Conservation (phyloP, 208 protist species). For the Zelonia costaricensis region DNA sequence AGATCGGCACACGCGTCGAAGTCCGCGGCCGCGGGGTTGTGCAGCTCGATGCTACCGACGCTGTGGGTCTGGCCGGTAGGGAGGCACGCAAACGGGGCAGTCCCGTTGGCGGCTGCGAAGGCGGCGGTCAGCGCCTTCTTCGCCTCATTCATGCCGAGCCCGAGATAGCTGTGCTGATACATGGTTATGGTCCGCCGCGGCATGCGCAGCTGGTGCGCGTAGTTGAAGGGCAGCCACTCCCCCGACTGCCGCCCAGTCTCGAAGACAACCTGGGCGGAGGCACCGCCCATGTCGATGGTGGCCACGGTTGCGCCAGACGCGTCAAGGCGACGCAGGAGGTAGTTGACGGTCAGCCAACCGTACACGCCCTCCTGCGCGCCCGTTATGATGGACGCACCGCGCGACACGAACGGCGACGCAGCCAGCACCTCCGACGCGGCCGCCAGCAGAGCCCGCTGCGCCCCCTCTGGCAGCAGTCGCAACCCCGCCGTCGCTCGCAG, state of each 20-base stretch:
- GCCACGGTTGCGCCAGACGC: conserved; percentile 10
- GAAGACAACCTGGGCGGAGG: conserved; percentile 80
- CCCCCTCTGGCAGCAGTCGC: conserved; percentile 36
- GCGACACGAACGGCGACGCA: conserved; percentile 30
- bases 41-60: conserved; percentile 15
- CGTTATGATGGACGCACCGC: conserved; percentile 49
- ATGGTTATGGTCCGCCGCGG: conserved; percentile 17
- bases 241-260: conserved; percentile 24
- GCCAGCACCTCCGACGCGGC: conserved; percentile 23
- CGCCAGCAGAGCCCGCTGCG: conserved; percentile 32
- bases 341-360: conserved; percentile 88
- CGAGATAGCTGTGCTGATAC: conserved; percentile 85
- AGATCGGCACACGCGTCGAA: conserved; percentile 30
- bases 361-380: conserved; percentile 77
- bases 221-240: conserved; percentile 47
- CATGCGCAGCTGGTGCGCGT: conserved; percentile 29
- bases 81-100: conserved; percentile 27
- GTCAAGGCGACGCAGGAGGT: conserved; percentile 44
- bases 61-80: conserved; percentile 12
- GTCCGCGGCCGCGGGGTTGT: conserved; percentile 11
- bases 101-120: conserved; percentile 11
- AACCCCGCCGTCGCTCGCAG: conserved; percentile 75
- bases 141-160: conserved; percentile 74
- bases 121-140: conserved; percentile 21
- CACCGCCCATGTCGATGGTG: conserved; percentile 86